Conservation (phyloP, 192 early-diverging fungal genomes). For the Chytriomyces confervae region DNA sequence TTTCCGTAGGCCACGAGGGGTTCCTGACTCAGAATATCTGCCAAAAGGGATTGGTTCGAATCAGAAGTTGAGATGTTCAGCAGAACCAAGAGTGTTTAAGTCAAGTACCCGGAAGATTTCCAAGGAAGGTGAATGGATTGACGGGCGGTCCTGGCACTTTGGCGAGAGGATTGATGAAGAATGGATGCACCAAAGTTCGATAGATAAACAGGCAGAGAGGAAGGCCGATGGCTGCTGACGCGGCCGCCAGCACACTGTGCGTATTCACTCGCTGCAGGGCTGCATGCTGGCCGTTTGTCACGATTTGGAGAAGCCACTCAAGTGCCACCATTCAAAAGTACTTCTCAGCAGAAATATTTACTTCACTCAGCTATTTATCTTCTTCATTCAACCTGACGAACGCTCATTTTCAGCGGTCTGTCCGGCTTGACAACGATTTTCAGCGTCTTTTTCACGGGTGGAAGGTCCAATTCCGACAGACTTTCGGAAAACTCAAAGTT, state of each 20-base stretch:
- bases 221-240: background rate
- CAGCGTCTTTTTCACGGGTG: background rate
- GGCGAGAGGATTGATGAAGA: background rate
- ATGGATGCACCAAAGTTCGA: constrained; percentile 9
- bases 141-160: background rate
- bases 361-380: background rate
- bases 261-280: background rate
- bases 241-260: background rate
- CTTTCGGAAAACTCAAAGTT: constrained; percentile 19
- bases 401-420: background rate
- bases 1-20: background rate
- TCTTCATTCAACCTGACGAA: background rate
- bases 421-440: constrained; percentile 4
- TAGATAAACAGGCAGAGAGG: constrained; percentile 2
- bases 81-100: background rate
- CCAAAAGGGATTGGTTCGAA: background rate
- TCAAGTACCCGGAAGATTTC: constrained; percentile 9
- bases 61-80: background rate
- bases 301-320: background rate
- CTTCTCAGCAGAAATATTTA: background rate
- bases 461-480: background rate
- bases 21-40: background rate
- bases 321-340: background rate
- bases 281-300: background rate
- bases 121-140: constrained; percentile 6